phyloP scores from a whole-genome alignment of 164 flowering plant genomes.

The Chimonanthus praecox region DNA sequence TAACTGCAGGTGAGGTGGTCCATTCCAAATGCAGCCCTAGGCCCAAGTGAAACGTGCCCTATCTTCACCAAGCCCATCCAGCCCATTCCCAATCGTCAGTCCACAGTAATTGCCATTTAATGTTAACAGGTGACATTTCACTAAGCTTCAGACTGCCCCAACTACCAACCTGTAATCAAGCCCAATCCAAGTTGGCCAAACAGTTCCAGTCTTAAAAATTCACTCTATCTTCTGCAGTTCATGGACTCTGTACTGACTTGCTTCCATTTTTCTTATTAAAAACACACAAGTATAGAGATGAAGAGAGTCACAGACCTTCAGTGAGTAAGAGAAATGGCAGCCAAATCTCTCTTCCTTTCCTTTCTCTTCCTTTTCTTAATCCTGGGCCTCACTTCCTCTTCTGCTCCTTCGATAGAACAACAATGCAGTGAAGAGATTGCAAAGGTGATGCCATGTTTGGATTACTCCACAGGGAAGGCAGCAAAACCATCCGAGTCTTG shows the following conservation, averaged over 20 bases:
- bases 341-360: not conserved
- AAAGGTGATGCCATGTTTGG: slow-evolving; percentile 51
- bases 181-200: too few relatives aligned
- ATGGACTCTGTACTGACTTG: not conserved
- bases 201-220: not conserved
- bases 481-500: slow-evolving; percentile 46
- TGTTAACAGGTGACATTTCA: not conserved
- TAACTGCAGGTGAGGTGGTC: too few relatives aligned
- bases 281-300: not conserved
- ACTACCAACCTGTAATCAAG: not conserved
- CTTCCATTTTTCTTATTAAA: too few relatives aligned
- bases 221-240: not conserved
- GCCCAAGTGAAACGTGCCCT: too few relatives aligned
- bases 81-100: too few relatives aligned
- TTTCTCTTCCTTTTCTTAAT: not conserved
- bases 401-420: not conserved
- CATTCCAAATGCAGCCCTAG: too few relatives aligned
- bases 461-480: slow-evolving; percentile 47
- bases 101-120: not conserved
- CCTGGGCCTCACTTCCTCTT: too few relatives aligned
- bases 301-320: too few relatives aligned
- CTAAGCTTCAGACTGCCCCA: not conserved
- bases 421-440: slow-evolving; percentile 34
- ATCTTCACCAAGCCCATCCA: too few relatives aligned
- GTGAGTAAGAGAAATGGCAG: not conserved